Evolutionary conservation across 2,329 filamentous ascomycete species (phyloP), one percentile per base, ranked within the genome.

Genomic region (Dothiorella sarmentorum): DNA sequence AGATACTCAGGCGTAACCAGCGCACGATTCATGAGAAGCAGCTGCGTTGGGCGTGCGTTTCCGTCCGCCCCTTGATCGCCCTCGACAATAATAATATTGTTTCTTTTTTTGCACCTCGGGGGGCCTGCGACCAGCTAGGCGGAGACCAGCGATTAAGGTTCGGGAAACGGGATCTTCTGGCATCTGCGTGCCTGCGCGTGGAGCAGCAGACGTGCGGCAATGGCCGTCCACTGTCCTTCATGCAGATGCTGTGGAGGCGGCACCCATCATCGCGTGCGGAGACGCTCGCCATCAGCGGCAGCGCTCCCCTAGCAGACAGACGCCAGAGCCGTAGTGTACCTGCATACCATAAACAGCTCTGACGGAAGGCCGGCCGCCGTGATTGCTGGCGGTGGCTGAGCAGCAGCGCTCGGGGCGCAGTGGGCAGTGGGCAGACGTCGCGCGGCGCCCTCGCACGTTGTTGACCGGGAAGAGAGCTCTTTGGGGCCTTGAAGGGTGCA

Each of bases 381-480:
- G 49, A 53, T 53, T 53, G 49, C 49, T 53, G 49, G 49, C 35
- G 49, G 49, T 53, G 49, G 49, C 49, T 38, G 49, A 53, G 49
- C 49, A 53, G 49, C 49, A 53, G 47, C 47, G 47, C 47, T 52
- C 47, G 47, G 47, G 38, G 45, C 45, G 45, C 45, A 37, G 45
- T 37, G 45, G 33, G 49, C 49, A 53, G 33, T 40, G 33, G 33
- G 49, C 49, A 53, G 49, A 53, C 49, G 49, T 53, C 49, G 49
- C 49, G 49, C 29, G 49, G 9, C 40, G 33, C 24, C n/a, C 22
- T 27, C 49, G 49, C 47, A 37, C 47, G 47, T 10, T 52, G 20
- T 22, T 40, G n/a, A n/a, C n/a, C n/a, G n/a, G n/a, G n/a, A n/a
- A n/a, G n/a, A n/a, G n/a, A 29, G 45, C 20, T 27, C 27, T 11